A percentile compares a stretch with the other conserved stretches of the same genome.
Evolutionary conservation across 2,329 filamentous ascomycete genomes (phyloP).

Genomic region (Incumbomyces lentus): DNA sequence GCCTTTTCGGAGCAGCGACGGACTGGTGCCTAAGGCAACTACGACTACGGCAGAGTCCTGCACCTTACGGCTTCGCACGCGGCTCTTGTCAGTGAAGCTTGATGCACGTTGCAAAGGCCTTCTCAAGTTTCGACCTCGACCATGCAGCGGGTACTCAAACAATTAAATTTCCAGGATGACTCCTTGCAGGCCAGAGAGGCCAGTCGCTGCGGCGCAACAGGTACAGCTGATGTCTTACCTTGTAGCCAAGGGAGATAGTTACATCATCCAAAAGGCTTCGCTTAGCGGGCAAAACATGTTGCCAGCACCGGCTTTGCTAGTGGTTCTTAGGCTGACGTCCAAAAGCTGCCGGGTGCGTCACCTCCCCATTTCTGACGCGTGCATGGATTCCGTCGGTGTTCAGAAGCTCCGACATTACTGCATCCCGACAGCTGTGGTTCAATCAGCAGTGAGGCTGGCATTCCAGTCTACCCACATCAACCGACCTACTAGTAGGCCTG

Average conservation of each 20-base stretch:
- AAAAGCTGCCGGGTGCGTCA: not conserved
- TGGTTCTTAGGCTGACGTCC: not conserved
- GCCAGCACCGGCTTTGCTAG: not conserved
- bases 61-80: no score
- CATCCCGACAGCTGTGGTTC: not conserved
- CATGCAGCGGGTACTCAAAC: no score
- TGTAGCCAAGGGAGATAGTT: not conserved
- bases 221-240: constrained; percentile 1
- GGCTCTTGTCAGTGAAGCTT: no score
- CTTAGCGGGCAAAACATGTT: not conserved
- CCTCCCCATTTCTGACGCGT: not conserved
- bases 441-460: no score
- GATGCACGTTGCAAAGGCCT: no score
- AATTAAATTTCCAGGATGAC: no score
- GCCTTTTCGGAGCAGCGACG: no score
- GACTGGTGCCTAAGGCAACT: no score
- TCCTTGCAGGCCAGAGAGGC: not conserved
- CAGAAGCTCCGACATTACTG: constrained; percentile 4
- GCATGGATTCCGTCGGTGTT: not conserved
- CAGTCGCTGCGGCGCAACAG: not conserved
- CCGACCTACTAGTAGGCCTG: constrained; percentile 5
- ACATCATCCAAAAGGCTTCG: constrained; percentile 1
- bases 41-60: no score
- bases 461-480: not conserved
- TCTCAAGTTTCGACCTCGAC: no score